Percentiles rank a stretch among this genome's conserved stretches.
phyloP scores from a whole-genome alignment of 345 rosid genomes.

The Salix koriyanagi region DNA sequence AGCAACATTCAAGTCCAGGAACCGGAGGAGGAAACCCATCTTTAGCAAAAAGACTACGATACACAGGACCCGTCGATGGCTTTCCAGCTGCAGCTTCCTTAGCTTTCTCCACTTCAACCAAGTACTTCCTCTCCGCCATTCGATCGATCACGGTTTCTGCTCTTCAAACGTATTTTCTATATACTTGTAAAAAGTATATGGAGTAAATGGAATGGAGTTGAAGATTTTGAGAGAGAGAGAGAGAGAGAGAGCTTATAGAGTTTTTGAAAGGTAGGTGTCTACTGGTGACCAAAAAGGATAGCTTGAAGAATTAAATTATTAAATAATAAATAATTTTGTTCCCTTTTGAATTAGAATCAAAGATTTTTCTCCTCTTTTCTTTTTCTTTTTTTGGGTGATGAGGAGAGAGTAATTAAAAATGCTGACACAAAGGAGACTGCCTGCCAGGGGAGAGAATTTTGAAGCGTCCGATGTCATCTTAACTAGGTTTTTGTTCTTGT shows the following conservation, averaged over 20 bases:
- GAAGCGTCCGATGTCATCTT: too few relatives aligned
- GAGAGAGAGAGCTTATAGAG: background rate
- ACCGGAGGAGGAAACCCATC: constrained; percentile 76
- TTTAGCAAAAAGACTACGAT: constrained; percentile 71
- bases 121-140: constrained; percentile 45
- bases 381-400: too few relatives aligned
- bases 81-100: constrained; percentile 55
- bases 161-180: background rate
- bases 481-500: too few relatives aligned
- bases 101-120: constrained; percentile 67
- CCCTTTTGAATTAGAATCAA: background rate
- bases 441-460: too few relatives aligned
- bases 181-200: background rate
- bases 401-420: background rate
- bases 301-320: background rate
- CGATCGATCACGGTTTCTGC: background rate
- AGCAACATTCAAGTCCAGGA: constrained; percentile 74
- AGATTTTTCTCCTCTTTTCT: background rate
- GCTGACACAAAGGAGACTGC: too few relatives aligned
- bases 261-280: background rate
- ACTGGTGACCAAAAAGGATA: background rate
- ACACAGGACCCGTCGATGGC: constrained; percentile 86
- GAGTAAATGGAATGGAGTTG: background rate
- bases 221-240: background rate
- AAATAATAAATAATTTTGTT: background rate